Evolutionary conservation across 495 filamentous ascomycete genomes (phyloP), one percentile per base, ranked within the genome.

Genomic region (Clohesyomyces aquaticus): DNA sequence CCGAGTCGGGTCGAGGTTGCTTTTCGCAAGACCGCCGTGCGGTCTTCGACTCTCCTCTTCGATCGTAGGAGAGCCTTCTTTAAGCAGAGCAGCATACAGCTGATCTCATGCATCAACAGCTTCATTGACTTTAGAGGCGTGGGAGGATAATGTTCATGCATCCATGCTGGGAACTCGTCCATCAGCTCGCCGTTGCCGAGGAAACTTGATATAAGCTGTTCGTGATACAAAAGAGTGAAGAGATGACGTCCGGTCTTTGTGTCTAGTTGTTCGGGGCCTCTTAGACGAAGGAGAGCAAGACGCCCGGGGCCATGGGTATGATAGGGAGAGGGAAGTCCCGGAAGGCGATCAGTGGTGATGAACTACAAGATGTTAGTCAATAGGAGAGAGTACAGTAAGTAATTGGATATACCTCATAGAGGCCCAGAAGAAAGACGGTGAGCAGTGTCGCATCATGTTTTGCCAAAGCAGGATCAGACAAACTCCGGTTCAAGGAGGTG

Each of bases 21-120:
- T 16, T 28, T 52, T 12, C 21, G 22, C 11, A 52, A 1, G 23
- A 27, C 9, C 18, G 6, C 25, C 25, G 29, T 16, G 1, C 18
- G 25, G 2, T 26, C 25, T 28, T 26, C 10, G 2, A 19, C 18
- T 4, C 28, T 2, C 9, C 38, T 42, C 23, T 28, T 26, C 2
- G 29, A 10, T 43, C 38, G 3, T 22, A 22, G 18, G 21, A 57
- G 16, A 1, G 22, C 38, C 16, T 26, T 47, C 38, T 45, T 57
- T 6, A 57, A 14, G 19, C 16, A 18, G 27, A 14, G 10, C 22
- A 63, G 18, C 18, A 28, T 32, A 18, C 18, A 18, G 48, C 48
- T 25, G 12, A 48, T 29, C 23, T 63, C 59, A 25, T 63, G 50
- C 42, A 63, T 47, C 25, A 63, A 27, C 6, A 63, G 50, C 51